Base-by-base conservation (phyloP, 176 grass and related monocot genomes). In the Triticum timopheevii region DNA sequence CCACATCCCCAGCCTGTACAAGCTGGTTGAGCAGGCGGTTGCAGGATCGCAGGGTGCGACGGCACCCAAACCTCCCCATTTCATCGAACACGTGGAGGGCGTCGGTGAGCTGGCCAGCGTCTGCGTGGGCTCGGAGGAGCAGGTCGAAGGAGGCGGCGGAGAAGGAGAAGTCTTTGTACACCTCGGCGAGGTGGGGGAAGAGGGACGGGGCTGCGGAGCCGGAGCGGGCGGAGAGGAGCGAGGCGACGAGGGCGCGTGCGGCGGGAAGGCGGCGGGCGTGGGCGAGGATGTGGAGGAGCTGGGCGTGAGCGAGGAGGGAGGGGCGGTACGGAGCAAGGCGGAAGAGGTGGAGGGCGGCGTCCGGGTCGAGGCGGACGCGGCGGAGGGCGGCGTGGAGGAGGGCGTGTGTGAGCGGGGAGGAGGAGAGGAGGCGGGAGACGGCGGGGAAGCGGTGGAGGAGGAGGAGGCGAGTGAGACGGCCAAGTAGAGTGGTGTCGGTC, bases 51-150 rank as follows among this genome's bases (percentile, higher is more conserved):
- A 90, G 73, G 85, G 86, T 94, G 40, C 92, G 87, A 34, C 84
- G 86, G 82, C 88, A 94, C 72, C 96, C 96, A 4, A 85, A 54
- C 52, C 74, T 95, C 6, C 59, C 76, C 96, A 98, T 96, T 89
- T 94, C 91, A 62, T 98, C 96, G 76, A 98, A 90, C 66, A 98
- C 92, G 28, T 88, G 83, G 78, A 98, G 93, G 68, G 96, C 96
- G 38, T 63, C 59, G 12, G 83, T 80, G 52, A 89, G 52, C 31
- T 85, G 82, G 5, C 82, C 84, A 11, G 36, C 68, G 69, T 95
- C 87, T 3, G 89, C 79, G 2, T 91, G 93, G 4, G 81, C 92
- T 2, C 93, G 94, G 45, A 98, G 87, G 33, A 98, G 96, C 71
- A 95, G 85, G 83, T 98, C 96, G 77, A 98, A 98, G 31, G 91